A percentile compares a stretch with the other conserved stretches of the same genome.
Conservation (phyloP, 2,329 filamentous ascomycete genomes). For the Pseudogymnoascus sp. region DNA sequence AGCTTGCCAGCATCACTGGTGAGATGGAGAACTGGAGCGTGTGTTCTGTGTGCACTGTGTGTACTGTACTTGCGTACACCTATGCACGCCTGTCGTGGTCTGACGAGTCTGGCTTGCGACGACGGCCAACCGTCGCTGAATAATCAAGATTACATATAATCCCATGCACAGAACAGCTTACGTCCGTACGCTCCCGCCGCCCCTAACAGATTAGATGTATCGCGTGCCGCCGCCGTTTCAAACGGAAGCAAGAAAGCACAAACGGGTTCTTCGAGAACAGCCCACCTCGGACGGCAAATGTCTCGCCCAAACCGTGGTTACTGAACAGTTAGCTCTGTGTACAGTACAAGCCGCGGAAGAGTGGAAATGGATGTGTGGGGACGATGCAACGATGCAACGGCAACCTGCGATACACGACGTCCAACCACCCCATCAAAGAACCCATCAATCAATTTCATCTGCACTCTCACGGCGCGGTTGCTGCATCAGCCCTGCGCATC, state of each 20-base stretch:
- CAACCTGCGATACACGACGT: slow-evolving; percentile 4
- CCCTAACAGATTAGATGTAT: background rate
- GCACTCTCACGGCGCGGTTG: background rate
- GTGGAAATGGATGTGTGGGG: background rate
- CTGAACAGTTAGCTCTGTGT: background rate
- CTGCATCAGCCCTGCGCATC: background rate
- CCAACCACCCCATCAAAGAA: background rate
- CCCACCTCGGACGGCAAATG: slow-evolving; percentile 1
- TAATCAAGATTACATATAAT: background rate
- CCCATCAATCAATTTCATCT: slow-evolving; percentile 6
- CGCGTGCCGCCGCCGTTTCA: background rate
- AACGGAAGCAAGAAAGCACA: background rate
- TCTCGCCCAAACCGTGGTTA: slow-evolving; percentile 2
- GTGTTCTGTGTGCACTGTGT: background rate
- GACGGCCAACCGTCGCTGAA: background rate
- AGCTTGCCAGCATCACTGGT: background rate
- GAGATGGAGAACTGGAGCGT: background rate
- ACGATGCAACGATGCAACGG: background rate
- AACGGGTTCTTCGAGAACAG: background rate
- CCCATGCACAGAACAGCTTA: background rate
- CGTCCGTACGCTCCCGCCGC: background rate
- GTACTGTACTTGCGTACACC: slow-evolving; percentile 5
- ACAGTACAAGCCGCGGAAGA: background rate
- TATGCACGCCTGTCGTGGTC: background rate
- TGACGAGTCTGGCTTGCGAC: background rate